Percentiles rank a stretch among this genome's conserved stretches.
Conservation (phyloP, 2,329 filamentous ascomycete species). For the Aspergillus sergii region DNA sequence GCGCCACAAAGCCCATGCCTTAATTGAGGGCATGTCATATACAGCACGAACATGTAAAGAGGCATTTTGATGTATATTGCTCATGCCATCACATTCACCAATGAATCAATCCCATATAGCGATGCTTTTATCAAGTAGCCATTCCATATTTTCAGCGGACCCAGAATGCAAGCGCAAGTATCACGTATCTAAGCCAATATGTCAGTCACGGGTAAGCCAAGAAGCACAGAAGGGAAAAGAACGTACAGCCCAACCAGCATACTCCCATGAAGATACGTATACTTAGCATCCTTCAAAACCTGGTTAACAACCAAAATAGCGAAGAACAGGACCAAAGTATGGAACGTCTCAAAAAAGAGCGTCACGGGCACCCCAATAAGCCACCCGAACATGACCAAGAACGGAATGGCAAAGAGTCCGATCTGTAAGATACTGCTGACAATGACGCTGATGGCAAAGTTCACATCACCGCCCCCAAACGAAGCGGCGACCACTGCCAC, state of each 20-base stretch:
- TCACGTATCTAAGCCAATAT: conserved; percentile 8
- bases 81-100: background rate
- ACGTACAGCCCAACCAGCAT: conserved; percentile 59
- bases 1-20: background rate
- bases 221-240: too few relatives aligned
- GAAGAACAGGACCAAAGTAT: conserved; percentile 70
- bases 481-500: conserved; percentile 70
- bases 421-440: conserved; percentile 77
- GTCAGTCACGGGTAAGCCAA: conserved; percentile 1
- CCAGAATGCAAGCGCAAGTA: conserved; percentile 16
- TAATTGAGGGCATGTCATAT: background rate
- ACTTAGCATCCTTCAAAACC: conserved; percentile 72
- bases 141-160: conserved; percentile 5
- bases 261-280: conserved; percentile 74
- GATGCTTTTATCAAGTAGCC: background rate
- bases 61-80: background rate
- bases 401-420: conserved; percentile 71
- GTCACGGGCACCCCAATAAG: conserved; percentile 69
- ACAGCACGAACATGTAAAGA: background rate
- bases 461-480: conserved; percentile 65
- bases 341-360: conserved; percentile 72
- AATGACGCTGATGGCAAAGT: conserved; percentile 68
- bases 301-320: conserved; percentile 68
- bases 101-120: background rate
- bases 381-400: conserved; percentile 73